Evolutionary conservation across 2,329 filamentous ascomycete species (phyloP).

Genomic region (Xylariaceae sp.): DNA sequence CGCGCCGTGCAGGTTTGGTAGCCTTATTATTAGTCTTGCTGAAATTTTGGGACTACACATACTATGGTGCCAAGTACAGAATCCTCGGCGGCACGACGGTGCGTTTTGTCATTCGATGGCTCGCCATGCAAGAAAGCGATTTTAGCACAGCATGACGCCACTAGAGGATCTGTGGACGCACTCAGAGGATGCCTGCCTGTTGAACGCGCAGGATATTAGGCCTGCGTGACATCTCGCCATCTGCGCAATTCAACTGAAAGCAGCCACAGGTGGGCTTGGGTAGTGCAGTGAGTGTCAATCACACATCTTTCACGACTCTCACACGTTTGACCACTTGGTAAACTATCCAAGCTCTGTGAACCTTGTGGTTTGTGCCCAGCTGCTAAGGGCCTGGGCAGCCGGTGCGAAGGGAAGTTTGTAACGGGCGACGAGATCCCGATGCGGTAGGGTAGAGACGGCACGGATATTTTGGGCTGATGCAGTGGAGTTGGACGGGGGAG

Average conservation of each 20-base stretch:
- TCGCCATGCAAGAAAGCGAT: constrained; percentile 8
- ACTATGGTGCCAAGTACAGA: constrained; percentile 10
- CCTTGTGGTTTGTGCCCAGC: too few relatives aligned
- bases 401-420: constrained; percentile 11
- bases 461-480: constrained; percentile 37
- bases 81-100: constrained; percentile 4
- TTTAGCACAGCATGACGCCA: constrained; percentile 18
- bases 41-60: constrained; percentile 5
- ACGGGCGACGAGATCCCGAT: constrained; percentile 23
- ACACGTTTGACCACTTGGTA: constrained; percentile 1
- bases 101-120: constrained; percentile 14
- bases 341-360: neutral
- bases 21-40: constrained; percentile 7
- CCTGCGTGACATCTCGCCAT: constrained; percentile 11
- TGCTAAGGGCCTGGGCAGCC: constrained; percentile 11
- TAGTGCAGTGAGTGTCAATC: constrained; percentile 17
- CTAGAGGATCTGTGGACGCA: constrained; percentile 9
- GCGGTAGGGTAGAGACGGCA: constrained; percentile 36
- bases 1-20: constrained; percentile 15
- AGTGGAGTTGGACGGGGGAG: constrained; percentile 30
- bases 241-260: constrained; percentile 9
- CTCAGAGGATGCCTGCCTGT: constrained; percentile 9
- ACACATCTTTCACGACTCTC: constrained; percentile 2
- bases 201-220: constrained; percentile 6
- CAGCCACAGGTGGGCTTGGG: constrained; percentile 1